Conservation (phyloP, 495 filamentous ascomycete species). For the Podospora tetraspora region DNA sequence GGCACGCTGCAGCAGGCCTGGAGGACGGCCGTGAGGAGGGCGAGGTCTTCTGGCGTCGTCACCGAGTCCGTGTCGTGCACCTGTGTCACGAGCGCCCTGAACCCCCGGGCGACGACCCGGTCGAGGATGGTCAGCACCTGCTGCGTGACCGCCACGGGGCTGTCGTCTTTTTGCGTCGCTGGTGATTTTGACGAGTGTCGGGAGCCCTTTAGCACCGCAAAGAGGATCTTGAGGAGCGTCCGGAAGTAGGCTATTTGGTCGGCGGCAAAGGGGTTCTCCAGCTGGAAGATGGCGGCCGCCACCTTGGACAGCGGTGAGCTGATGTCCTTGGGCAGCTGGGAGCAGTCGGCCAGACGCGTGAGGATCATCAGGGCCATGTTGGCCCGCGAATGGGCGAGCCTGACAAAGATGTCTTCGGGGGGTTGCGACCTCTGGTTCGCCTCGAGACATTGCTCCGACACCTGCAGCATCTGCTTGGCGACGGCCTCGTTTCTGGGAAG, state of each 20-base stretch:
- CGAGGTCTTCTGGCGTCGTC: conserved; percentile 65
- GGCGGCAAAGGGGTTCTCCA: conserved; percentile 58
- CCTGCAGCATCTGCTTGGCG: conserved; percentile 56
- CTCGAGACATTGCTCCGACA: conserved; percentile 66
- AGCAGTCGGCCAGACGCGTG: conserved; percentile 64
- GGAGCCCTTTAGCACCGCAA: conserved; percentile 65
- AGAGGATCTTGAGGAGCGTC: conserved; percentile 75
- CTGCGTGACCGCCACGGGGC: conserved; percentile 39
- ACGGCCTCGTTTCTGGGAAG: conserved; percentile 54
- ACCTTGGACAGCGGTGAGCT: conserved; percentile 56
- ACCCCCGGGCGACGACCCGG: conserved; percentile 71
- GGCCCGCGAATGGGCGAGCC: conserved; percentile 63
- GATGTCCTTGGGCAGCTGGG: conserved; percentile 55
- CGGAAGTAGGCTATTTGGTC: conserved; percentile 70
- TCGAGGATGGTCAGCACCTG: conserved; percentile 68
- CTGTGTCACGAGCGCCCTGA: conserved; percentile 67
- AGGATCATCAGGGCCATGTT: conserved; percentile 72
- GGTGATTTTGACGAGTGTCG: conserved; percentile 23
- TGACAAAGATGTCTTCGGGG: conserved; percentile 66
- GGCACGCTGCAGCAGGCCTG: conserved; percentile 74
- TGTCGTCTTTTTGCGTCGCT: conserved; percentile 17
- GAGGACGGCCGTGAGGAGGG: conserved; percentile 81
- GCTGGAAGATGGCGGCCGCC: conserved; percentile 61
- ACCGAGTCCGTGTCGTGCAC: conserved; percentile 55
- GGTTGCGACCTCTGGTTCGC: conserved; percentile 61